phyloP scores from a whole-genome alignment of 2,329 filamentous ascomycete genomes.

The Fusarium tricinctum region DNA sequence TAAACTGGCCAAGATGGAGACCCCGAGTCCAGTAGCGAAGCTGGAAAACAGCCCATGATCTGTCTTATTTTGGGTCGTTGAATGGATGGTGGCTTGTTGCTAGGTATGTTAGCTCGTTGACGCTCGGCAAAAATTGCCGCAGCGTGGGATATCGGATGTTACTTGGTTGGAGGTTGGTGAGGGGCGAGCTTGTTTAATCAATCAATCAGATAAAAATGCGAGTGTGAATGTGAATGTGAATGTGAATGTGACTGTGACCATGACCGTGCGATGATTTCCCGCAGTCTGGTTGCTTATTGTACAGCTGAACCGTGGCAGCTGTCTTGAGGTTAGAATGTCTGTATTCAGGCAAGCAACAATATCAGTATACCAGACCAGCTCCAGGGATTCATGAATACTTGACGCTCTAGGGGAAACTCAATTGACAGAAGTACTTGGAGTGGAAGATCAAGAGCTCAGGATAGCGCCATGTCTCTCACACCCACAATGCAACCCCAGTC shows the following conservation, averaged over 20 bases:
- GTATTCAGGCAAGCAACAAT: background rate
- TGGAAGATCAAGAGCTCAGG: background rate
- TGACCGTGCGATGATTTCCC: slow-evolving; percentile 15
- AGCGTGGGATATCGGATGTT: slow-evolving; percentile 35
- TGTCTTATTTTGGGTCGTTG: slow-evolving; percentile 19
- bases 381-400: background rate
- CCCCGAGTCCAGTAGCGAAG: slow-evolving; percentile 3
- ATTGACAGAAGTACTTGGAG: background rate
- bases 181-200: slow-evolving; percentile 14
- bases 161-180: background rate
- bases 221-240: background rate
- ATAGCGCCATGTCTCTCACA: slow-evolving; percentile 4
- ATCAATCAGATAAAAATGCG: slow-evolving; percentile 32
- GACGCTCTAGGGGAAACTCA: background rate
- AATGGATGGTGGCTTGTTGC: slow-evolving; percentile 41
- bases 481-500: slow-evolving; percentile 26
- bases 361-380: too few species aligned
- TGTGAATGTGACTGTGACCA: background rate
- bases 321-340: background rate
- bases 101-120: slow-evolving; percentile 28
- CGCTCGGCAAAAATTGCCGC: slow-evolving; percentile 49
- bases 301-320: background rate
- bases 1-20: slow-evolving; percentile 6
- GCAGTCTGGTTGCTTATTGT: slow-evolving; percentile 17
- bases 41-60: slow-evolving; percentile 30